Base-by-base conservation (phyloP, 148 eudicot genomes). In the Cornus suecica region DNA sequence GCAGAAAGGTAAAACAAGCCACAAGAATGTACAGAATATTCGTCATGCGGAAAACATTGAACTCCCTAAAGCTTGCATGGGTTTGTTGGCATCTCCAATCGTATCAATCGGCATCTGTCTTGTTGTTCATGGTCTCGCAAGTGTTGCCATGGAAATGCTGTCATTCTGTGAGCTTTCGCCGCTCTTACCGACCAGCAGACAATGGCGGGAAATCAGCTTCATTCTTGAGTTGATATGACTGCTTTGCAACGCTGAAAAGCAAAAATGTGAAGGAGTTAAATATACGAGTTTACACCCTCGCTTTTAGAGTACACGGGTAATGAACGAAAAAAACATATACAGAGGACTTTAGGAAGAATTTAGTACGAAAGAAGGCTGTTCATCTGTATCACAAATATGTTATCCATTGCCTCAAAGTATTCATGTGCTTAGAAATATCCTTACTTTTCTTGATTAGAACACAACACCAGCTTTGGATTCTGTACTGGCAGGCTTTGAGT, bases 141-240 rank as follows among this genome's bases (percentile, higher is more conserved):
- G 42, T 37, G 42, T 37, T 37, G 42, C 42, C 42, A 37, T 37
- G 42, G 58, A 20, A 52, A 14, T 52, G 22, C 22, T 22, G 58
- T 41, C 26, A 63, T 71, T 20, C 27, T 69, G 20, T 37, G 22
- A 32, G 60, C 41, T 54, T 37, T 37, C 34, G 2, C 61, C 48
- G 31, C 32, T 27, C 66, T 72, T 26, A 32, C 58, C 74, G 65
- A 54, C 80, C 83, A 77, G 71, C 52, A 7, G 83, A 58, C 51
- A 87, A 79, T 34, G 89, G 87, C 58, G 89, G 89, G 68, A 87
- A 87, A 42, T 85, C 88, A 16, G 81, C 86, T 70, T 81, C 82
- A 34, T 81, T 77, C 84, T 73, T 72, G 16, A 81, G 82, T 67
- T 63, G 65, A 67, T 79, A 80, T 5, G 77, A 62, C 71, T 77